Base-by-base conservation (phyloP, 306 rosid species). In the Rosa lucieae region DNA sequence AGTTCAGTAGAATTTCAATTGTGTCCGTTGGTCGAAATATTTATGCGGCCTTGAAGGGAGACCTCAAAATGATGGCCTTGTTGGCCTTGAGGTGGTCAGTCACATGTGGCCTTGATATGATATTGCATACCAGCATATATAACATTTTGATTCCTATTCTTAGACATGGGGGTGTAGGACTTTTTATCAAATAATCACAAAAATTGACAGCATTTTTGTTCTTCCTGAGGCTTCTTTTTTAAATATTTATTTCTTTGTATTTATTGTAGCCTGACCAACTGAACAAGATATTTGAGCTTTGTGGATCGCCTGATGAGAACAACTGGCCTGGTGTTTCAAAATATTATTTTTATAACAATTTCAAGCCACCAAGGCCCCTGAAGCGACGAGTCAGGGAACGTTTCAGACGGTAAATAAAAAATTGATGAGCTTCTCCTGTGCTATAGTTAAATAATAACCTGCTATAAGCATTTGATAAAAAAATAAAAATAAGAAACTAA, bases 251-350 rank as follows among this genome's bases (percentile, higher is more conserved):
- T 61, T 58, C 47, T 74, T 49, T 75, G 75, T 72, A 55, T 72
- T 39, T 47, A 11, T 78, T 90, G 74, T 72, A 90, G 95, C 89
- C 96, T 37, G 96, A 91, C 73, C 93, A 91, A 82, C 63, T 91
- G 63, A 91, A 84, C 79, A 91, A 91, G 82, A 89, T 91, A 62
- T 91, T 82, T 61, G 96, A 91, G 87, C 89, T 91, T 43, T 91
- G 96, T 87, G 93, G 96, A 76, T 88, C 90, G 0, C 93, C 96
- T 51, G 91, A 89, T 83, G 96, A 91, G 77, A 77, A 66, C 76
- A 91, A 84, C 76, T 91, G 96, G 96, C 93, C 96, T 65, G 92
- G 88, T 44, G 92, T 86, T 81, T 87, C 96, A 0, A 87, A 89
- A 79, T 82, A 62, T 65, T 85, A 91, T 77, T 89, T 84, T 86